A percentile compares a stretch with the other conserved stretches of the same genome.
Conservation (phyloP, 257 asterid genomes). For the Leonotis leonurus region DNA sequence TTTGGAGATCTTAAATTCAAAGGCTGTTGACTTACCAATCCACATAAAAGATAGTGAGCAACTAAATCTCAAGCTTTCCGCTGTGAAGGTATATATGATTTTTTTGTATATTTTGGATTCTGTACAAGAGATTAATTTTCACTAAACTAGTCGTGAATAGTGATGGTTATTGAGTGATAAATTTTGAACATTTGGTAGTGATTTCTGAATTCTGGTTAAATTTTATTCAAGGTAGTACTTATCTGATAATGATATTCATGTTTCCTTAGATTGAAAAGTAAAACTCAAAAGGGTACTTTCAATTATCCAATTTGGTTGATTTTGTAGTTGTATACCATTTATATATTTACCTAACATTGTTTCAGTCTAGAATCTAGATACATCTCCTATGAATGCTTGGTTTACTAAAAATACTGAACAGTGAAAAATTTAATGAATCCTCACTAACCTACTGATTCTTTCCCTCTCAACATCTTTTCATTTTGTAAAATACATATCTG, state of each 20-base stretch:
- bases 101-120: neutral
- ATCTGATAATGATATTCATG: neutral
- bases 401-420: slow-evolving; percentile 7
- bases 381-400: neutral
- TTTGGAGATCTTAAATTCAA: slow-evolving; percentile 50
- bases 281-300: slow-evolving; percentile 14
- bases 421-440: neutral
- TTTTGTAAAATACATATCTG: neutral
- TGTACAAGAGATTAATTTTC: slow-evolving; percentile 1
- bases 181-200: neutral
- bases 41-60: slow-evolving; percentile 49
- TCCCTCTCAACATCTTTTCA: neutral
- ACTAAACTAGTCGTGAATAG: neutral
- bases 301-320: neutral
- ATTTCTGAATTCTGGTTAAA: neutral
- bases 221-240: neutral
- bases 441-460: neutral
- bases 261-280: slow-evolving; percentile 10
- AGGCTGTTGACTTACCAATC: slow-evolving; percentile 51
- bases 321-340: slow-evolving; percentile 1
- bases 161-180: slow-evolving; percentile 1
- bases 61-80: slow-evolving; percentile 54
- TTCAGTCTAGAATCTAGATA: slow-evolving; percentile 2
- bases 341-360: slow-evolving; percentile 1
- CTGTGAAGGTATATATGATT: slow-evolving; percentile 48